Evolutionary conservation across 2,329 filamentous ascomycete genomes (phyloP).

Genomic region (Alternaria dauci): DNA sequence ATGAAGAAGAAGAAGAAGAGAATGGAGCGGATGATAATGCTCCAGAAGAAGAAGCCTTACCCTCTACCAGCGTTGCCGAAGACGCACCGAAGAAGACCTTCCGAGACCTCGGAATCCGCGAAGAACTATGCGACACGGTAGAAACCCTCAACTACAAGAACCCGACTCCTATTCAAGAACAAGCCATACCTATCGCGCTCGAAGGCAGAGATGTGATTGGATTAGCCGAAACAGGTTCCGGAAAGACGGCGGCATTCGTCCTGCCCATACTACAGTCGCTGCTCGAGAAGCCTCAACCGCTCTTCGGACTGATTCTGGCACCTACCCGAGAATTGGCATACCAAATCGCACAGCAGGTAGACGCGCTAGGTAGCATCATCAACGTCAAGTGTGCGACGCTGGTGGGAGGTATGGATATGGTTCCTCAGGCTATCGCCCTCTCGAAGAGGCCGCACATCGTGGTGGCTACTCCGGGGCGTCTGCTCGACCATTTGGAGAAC

Average conservation of each 20-base stretch:
- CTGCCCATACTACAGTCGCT: conserved; percentile 89
- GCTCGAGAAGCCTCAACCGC: conserved; percentile 83
- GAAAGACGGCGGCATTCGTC: conserved; percentile 95
- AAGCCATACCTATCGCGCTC: conserved; percentile 83
- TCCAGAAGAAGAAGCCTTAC: conserved; percentile 2
- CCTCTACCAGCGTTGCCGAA: background rate
- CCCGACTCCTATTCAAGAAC: conserved; percentile 87
- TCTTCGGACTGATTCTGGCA: conserved; percentile 89
- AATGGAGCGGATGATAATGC: background rate
- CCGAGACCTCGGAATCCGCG: conserved; percentile 79
- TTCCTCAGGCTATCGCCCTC: conserved; percentile 86
- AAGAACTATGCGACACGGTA: conserved; percentile 89
- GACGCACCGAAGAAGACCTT: conserved; percentile 67
- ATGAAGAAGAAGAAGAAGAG: conserved; percentile 12
- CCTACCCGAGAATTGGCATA: conserved; percentile 93
- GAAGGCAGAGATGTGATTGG: conserved; percentile 88
- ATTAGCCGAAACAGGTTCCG: conserved; percentile 91
- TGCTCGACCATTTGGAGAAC: conserved; percentile 74
- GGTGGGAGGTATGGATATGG: conserved; percentile 95
- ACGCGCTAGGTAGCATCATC: conserved; percentile 86
- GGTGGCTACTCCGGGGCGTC: conserved; percentile 77
- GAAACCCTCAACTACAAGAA: conserved; percentile 79
- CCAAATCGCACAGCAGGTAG: conserved; percentile 88
- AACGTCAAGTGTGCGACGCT: conserved; percentile 86
- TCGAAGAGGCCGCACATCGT: conserved; percentile 96